phyloP scores from a whole-genome alignment of 805 yeast genomes.

The Kuraishia cidri region DNA sequence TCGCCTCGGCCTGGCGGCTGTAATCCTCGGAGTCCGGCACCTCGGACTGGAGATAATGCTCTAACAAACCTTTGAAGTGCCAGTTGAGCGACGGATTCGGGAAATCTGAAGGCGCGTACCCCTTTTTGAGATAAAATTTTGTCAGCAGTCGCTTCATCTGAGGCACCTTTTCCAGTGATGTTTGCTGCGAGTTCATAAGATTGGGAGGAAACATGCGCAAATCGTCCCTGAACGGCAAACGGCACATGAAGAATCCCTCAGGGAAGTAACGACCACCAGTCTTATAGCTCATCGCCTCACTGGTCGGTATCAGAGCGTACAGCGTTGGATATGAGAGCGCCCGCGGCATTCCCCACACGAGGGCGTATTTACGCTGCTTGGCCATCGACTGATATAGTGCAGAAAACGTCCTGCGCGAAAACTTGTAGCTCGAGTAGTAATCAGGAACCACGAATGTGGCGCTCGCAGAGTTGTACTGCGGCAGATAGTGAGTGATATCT shows the following conservation, averaged over 20 bases:
- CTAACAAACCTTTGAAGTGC: no score
- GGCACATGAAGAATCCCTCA: slow-evolving; percentile 64
- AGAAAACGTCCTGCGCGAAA: slow-evolving; percentile 61
- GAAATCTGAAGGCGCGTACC: slow-evolving; percentile 48
- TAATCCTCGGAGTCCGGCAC: no score
- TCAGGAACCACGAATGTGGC: slow-evolving; percentile 65
- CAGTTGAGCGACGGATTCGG: slow-evolving; percentile 62
- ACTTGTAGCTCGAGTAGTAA: slow-evolving; percentile 39
- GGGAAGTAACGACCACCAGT: slow-evolving; percentile 32
- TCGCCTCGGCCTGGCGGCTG: no score
- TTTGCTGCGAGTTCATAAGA: slow-evolving; percentile 12
- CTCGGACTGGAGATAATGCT: no score
- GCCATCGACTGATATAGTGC: slow-evolving; percentile 56
- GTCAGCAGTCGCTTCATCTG: slow-evolving; percentile 20
- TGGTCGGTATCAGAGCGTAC: slow-evolving; percentile 52
- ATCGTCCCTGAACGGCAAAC: slow-evolving; percentile 71
- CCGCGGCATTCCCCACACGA: slow-evolving; percentile 65
- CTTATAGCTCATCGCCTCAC: slow-evolving; percentile 2
- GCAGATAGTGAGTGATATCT: slow-evolving; percentile 30
- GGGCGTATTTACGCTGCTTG: slow-evolving; percentile 43
- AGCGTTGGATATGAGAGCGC: slow-evolving; percentile 44
- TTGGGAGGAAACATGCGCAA: slow-evolving; percentile 51
- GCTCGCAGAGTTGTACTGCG: slow-evolving; percentile 41
- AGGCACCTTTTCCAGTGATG: slow-evolving; percentile 7
- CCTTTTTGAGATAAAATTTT: slow-evolving; percentile 32